Evolutionary conservation across 2,329 filamentous ascomycete genomes (phyloP).

Genomic region (Juglanconis sp.): DNA sequence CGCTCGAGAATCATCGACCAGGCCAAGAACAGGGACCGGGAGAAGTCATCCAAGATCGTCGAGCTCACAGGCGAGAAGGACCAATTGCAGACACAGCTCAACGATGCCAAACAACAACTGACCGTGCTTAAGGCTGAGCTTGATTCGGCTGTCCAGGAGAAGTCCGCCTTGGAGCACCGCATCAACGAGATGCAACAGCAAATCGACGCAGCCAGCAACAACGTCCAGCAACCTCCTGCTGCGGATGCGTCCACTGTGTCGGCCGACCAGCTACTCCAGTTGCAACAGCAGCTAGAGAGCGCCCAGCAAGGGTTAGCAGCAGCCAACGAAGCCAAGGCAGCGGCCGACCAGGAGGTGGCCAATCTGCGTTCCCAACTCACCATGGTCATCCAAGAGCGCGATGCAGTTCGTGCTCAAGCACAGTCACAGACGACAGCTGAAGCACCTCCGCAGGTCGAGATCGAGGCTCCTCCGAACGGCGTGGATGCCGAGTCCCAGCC

Average conservation of each 20-base stretch:
- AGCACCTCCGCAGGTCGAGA: constrained; percentile 20
- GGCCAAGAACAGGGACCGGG: constrained; percentile 58
- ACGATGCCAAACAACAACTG: constrained; percentile 40
- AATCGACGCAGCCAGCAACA: constrained; percentile 9
- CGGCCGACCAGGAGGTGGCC: constrained; percentile 62
- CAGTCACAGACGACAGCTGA: constrained; percentile 23
- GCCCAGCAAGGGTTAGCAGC: constrained; percentile 58
- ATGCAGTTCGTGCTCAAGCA: constrained; percentile 51
- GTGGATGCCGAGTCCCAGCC: constrained; percentile 20
- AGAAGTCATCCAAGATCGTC: constrained; percentile 49
- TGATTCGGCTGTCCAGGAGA: constrained; percentile 41
- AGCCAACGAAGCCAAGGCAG: constrained; percentile 64
- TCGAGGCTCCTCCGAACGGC: constrained; percentile 27
- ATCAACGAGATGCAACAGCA: constrained; percentile 42
- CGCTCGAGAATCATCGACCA: constrained; percentile 57
- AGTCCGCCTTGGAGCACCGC: constrained; percentile 31
- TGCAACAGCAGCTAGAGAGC: constrained; percentile 43
- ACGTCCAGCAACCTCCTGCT: constrained; percentile 25
- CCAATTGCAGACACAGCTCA: constrained; percentile 48
- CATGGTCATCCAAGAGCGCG: constrained; percentile 59
- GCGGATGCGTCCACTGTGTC: constrained; percentile 40
- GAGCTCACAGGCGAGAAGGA: constrained; percentile 54
- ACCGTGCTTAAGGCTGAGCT: constrained; percentile 49
- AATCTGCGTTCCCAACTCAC: constrained; percentile 58
- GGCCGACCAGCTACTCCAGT: constrained; percentile 43